Conservation (phyloP, 495 filamentous ascomycete genomes). For the Lindgomyces ingoldianus region DNA sequence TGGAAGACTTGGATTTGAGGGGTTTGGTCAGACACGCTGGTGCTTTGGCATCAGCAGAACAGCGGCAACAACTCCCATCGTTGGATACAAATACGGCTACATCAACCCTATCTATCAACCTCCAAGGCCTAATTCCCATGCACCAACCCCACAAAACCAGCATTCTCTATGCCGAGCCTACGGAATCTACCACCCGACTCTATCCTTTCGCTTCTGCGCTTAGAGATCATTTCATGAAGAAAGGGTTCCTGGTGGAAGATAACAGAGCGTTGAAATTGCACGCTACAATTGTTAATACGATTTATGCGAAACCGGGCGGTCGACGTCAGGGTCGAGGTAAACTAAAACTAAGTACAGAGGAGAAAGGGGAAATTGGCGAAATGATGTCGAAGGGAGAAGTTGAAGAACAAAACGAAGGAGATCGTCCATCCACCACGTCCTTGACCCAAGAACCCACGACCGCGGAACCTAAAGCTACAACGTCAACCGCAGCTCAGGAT, state of each 20-base stretch:
- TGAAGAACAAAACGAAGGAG: too few relatives aligned
- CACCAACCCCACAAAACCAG: conserved; percentile 48
- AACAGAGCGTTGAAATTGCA: conserved; percentile 72
- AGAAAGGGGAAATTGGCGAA: neutral
- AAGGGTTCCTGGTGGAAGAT: conserved; percentile 63
- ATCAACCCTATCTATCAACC: conserved; percentile 32
- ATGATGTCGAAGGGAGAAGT: neutral
- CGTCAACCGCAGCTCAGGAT: neutral
- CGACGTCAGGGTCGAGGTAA: conserved; percentile 29
- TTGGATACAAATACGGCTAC: neutral
- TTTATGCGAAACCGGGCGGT: conserved; percentile 62
- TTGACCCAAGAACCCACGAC: too few relatives aligned
- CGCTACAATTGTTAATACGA: conserved; percentile 84
- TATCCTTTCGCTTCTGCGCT: conserved; percentile 65
- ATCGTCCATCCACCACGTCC: too few relatives aligned
- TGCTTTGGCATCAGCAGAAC: neutral
- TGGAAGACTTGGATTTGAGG: conserved; percentile 41
- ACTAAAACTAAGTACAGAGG: too few relatives aligned
- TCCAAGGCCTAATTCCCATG: conserved; percentile 45
- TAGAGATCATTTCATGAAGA: conserved; percentile 59
- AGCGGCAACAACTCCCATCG: conserved; percentile 14
- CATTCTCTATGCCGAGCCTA: conserved; percentile 57
- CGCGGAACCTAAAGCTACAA: neutral
- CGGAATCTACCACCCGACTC: conserved; percentile 59
- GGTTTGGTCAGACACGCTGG: conserved; percentile 1